Conservation (phyloP, 2,329 filamentous ascomycete genomes). For the Pezicula carpinea region DNA sequence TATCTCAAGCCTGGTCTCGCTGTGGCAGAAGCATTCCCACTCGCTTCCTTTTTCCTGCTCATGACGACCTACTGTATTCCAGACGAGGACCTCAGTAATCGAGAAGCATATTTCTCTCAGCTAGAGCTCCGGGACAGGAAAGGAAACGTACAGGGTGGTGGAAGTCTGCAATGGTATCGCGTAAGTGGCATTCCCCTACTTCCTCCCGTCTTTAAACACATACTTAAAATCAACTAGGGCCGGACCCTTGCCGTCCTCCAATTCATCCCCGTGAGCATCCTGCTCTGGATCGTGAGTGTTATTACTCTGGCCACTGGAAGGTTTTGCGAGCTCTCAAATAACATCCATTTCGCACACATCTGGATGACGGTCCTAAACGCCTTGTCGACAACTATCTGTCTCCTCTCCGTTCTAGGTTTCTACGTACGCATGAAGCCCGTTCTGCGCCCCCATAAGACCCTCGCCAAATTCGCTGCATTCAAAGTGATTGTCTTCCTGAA, state of each 20-base stretch:
- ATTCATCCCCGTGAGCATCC: slow-evolving; percentile 31
- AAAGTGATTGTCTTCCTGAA: slow-evolving; percentile 14
- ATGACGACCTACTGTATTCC: slow-evolving; percentile 36
- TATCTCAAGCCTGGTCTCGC: slow-evolving; percentile 37
- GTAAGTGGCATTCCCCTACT: slow-evolving; percentile 21
- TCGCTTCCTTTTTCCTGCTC: slow-evolving; percentile 40
- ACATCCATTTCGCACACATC: slow-evolving; percentile 31
- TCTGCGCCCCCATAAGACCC: slow-evolving; percentile 6
- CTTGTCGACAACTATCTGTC: slow-evolving; percentile 9
- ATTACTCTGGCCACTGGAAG: slow-evolving; percentile 26
- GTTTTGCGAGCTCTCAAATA: slow-evolving; percentile 29
- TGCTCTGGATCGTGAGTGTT: slow-evolving; percentile 23
- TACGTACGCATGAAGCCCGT: slow-evolving; percentile 10
- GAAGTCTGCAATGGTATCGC: neutral
- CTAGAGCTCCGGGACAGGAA: neutral
- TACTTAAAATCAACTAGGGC: neutral
- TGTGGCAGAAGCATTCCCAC: slow-evolving; percentile 34
- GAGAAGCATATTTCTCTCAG: slow-evolving; percentile 31
- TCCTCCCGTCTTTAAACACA: neutral
- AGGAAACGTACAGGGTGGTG: neutral
- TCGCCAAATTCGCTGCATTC: slow-evolving; percentile 13
- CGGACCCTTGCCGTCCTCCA: slow-evolving; percentile 32
- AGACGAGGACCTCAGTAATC: slow-evolving; percentile 23
- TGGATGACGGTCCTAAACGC: slow-evolving; percentile 20
- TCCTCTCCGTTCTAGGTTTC: slow-evolving; percentile 11